These are phyloP conservation scores for Gigaspora rosea DNA, from an alignment of 192 early-diverging fungal species.

Conservation along the genomic window DNA sequence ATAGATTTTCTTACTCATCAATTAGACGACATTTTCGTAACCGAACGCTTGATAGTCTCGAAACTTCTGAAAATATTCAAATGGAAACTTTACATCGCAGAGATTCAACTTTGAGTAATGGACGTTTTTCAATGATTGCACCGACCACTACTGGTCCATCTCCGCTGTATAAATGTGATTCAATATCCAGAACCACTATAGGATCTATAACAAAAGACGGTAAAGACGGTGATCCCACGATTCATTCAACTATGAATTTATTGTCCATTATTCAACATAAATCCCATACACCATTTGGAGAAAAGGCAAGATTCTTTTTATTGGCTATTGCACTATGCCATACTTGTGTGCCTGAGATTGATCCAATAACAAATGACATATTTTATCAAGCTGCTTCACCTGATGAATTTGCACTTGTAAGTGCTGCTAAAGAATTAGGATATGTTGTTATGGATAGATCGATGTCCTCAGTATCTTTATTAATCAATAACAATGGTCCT, in stretches of 20 bases:
- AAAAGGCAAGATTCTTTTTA: constrained; percentile 65
- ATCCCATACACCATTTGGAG: constrained; percentile 17
- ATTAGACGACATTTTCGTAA: neutral
- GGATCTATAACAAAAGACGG: neutral
- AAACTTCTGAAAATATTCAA: neutral
- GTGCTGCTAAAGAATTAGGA: constrained; percentile 74
- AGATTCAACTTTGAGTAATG: constrained; percentile 13
- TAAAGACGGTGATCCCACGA: neutral
- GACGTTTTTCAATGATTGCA: constrained; percentile 30
- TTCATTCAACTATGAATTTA: constrained; percentile 12
- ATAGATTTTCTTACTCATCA: neutral
- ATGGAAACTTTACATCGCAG: neutral
- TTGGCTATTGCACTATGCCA: constrained; percentile 82
- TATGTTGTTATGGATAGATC: constrained; percentile 66
- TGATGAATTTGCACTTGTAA: constrained; percentile 82
- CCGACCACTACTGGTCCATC: constrained; percentile 6
- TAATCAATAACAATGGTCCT: constrained; percentile 35
- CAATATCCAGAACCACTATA: neutral
- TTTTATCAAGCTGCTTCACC: constrained; percentile 84
- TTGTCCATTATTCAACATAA: constrained; percentile 25
- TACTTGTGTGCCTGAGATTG: constrained; percentile 74
- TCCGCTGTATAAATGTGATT: constrained; percentile 10
- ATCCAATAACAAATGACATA: constrained; percentile 55
- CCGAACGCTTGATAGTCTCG: neutral
- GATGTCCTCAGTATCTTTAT: constrained; percentile 49